Base-by-base conservation (phyloP, 805 yeast genomes). In the Metschnikowia orientalis region DNA sequence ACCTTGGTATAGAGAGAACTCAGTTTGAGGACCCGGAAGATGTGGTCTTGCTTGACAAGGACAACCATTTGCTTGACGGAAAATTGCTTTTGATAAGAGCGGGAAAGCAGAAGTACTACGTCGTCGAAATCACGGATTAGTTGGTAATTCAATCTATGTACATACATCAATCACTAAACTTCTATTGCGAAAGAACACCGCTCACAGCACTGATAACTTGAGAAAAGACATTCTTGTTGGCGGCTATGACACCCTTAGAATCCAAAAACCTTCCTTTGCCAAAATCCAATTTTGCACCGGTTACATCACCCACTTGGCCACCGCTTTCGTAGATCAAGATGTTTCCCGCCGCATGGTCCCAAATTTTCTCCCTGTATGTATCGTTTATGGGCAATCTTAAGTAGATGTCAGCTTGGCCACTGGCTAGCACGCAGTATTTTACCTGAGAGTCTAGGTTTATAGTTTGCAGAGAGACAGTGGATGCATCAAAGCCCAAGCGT, bases 261-360 rank as follows among this genome's bases (percentile, higher is more conserved):
- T 70, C 54, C 42, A 92, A 71, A 22, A 77, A 75, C 53, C 97
- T 77, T 5, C 99, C 99, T 25, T 69, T 65, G 6, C 95, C 88
- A 49, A 92, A 92, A 52, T 90, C 79, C 37, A 92, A 71, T 15
- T 70, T 67, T 8, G 66, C 67, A 12, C 96, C 95, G 35, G 73
- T 59, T 59, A 90, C 76, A 53, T 92, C 98, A 10, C 90, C 77
- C 8, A 92, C 97, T 30, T 67, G 56, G 5, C 98, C 98, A 26
- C 97, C 97, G 48, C 94, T 83, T 58, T 94, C 98, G 21, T 73
- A 69, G 28, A 94, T 79, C 40, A 92, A 71, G 9, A 90, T 69
- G 50, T 83, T 81, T 3, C 98, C 99, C 2, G 97, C 94, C 12
- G 97, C 97, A 57, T 92, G 99, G 60, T 92, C 99, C 97, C 98